Evolutionary conservation across 345 rosid species (phyloP).

Genomic region (Syzygium oleosum): DNA sequence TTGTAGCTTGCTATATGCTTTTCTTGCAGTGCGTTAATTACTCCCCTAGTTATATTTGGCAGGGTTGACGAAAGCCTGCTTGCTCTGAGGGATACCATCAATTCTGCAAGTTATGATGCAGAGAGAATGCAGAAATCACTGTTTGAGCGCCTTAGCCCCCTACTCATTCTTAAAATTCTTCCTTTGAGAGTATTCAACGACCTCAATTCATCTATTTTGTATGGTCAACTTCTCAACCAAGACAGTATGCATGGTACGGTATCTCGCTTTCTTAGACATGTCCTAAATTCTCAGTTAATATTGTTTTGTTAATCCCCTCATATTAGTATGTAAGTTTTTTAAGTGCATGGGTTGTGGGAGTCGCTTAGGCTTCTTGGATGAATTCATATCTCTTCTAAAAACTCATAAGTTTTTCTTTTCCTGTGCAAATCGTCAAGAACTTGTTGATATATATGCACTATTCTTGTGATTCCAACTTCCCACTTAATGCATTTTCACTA

Average conservation of each 20-base stretch:
- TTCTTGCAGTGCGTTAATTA: neutral
- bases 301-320: neutral
- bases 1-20: neutral
- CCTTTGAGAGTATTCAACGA: slow-evolving; percentile 70
- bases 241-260: slow-evolving; percentile 32
- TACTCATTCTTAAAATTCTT: slow-evolving; percentile 76
- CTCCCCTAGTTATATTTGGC: neutral
- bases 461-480: neutral
- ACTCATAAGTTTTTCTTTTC: neutral
- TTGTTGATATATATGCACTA: neutral
- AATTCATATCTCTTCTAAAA: neutral
- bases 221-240: slow-evolving; percentile 41
- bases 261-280: neutral
- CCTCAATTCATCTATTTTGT: slow-evolving; percentile 37
- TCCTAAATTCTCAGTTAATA: neutral
- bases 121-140: slow-evolving; percentile 34
- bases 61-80: slow-evolving; percentile 31
- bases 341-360: neutral
- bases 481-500: neutral
- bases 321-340: neutral
- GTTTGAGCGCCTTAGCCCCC: slow-evolving; percentile 77
- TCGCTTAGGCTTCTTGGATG: neutral
- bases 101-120: slow-evolving; percentile 17
- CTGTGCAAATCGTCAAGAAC: neutral
- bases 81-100: slow-evolving; percentile 24